phyloP scores from a whole-genome alignment of 345 rosid species.

The Rhodamnia rubescens region DNA sequence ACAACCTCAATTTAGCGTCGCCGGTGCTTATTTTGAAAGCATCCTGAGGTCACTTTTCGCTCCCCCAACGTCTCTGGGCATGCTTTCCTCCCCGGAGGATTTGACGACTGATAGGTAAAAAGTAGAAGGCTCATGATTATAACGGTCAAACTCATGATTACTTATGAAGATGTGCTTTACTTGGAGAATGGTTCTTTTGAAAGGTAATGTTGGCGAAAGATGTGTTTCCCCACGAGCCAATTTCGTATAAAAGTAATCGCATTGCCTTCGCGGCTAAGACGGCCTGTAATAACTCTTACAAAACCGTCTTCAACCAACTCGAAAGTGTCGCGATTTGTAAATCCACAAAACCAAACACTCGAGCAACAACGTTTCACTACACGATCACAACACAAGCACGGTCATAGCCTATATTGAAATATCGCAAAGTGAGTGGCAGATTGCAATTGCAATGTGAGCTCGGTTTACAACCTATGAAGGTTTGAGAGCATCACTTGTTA shows the following conservation, averaged over 20 bases:
- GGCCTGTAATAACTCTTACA: neutral
- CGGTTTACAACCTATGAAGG: neutral
- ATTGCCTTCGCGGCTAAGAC: neutral
- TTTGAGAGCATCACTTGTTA: neutral
- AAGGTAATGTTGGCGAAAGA: neutral
- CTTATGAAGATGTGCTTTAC: neutral
- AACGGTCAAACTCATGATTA: neutral
- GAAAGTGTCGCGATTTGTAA: neutral
- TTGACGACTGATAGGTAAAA: neutral
- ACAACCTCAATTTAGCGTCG: neutral
- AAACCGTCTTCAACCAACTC: neutral
- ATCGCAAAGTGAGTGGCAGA: neutral
- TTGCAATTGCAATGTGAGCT: fast-evolving
- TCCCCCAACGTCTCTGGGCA: neutral
- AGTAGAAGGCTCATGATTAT: neutral
- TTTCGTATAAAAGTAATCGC: neutral
- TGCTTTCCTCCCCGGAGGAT: neutral
- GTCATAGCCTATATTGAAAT: neutral
- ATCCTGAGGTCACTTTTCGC: neutral
- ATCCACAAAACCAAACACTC: neutral
- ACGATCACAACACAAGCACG: neutral
- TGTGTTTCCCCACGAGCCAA: neutral
- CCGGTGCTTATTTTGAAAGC: neutral
- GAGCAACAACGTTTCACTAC: neutral
- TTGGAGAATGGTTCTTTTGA: neutral